A percentile compares a stretch with the other conserved stretches of the same genome.
These are phyloP conservation scores for Penicillium sumatraense DNA, from an alignment of 2,329 filamentous ascomycete species.

Conservation along the genomic window DNA sequence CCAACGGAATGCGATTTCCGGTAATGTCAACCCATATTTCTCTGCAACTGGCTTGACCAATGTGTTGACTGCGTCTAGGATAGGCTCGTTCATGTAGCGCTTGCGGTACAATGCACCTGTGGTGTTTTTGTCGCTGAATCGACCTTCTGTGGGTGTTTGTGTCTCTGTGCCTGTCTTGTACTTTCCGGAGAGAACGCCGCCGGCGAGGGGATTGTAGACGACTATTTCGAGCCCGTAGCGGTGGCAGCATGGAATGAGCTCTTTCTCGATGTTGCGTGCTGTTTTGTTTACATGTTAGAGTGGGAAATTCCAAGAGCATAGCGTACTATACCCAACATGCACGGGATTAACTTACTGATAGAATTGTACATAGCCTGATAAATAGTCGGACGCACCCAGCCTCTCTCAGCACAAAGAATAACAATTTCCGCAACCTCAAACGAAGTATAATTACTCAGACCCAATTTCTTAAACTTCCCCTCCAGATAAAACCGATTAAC, in stretches of 20 bases:
- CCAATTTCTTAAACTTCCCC: conserved; percentile 37
- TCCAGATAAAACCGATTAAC: conserved; percentile 40
- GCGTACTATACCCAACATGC: background rate
- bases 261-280: background rate
- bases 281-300: too few relatives aligned
- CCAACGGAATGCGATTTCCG: conserved; percentile 8
- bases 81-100: conserved; percentile 4
- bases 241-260: conserved; percentile 15
- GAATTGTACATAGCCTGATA: conserved; percentile 44
- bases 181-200: conserved; percentile 49
- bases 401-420: conserved; percentile 30
- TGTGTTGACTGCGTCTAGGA: background rate
- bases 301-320: background rate
- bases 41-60: background rate
- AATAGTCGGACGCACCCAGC: conserved; percentile 36
- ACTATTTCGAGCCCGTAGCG: background rate
- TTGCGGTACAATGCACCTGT: conserved; percentile 1
- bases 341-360: background rate
- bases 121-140: background rate
- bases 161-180: conserved; percentile 26
- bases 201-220: conserved; percentile 15
- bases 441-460: conserved; percentile 39
- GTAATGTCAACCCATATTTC: background rate
- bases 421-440: conserved; percentile 35
- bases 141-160: background rate